Conservation (phyloP, 331 rosid genomes). For the Rosa hybrid region DNA sequence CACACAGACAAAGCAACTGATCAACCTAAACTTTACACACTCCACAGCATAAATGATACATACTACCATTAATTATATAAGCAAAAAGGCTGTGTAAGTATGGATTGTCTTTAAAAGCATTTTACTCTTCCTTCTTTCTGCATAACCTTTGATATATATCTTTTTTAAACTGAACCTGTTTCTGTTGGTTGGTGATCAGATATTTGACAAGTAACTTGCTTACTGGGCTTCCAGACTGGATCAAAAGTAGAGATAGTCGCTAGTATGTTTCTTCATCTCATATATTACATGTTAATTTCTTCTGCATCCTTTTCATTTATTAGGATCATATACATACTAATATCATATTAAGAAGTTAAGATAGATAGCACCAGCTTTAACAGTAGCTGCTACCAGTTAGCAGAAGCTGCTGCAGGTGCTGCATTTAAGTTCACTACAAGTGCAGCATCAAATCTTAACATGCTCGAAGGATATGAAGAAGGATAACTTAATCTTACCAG, state of each 20-base stretch:
- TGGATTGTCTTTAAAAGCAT: neutral
- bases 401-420: neutral
- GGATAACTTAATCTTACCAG: neutral
- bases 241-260: slow-evolving; percentile 7
- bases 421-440: neutral
- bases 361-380: neutral
- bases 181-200: slow-evolving; percentile 18
- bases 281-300: neutral
- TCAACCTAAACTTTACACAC: neutral
- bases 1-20: neutral
- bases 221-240: slow-evolving; percentile 33
- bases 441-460: neutral
- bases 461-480: neutral
- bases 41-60: neutral
- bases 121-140: neutral
- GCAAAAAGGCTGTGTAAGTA: neutral
- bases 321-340: neutral
- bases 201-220: slow-evolving; percentile 37
- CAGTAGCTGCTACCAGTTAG: neutral
- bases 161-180: neutral
- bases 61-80: neutral
- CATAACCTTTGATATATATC: neutral
- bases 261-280: slow-evolving; percentile 2
- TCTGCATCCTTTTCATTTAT: neutral
- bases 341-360: neutral